A percentile compares a stretch with the other conserved stretches of the same genome.
Conservation (phyloP, 2,329 filamentous ascomycete species). For the Akanthomyces uredinophilus region DNA sequence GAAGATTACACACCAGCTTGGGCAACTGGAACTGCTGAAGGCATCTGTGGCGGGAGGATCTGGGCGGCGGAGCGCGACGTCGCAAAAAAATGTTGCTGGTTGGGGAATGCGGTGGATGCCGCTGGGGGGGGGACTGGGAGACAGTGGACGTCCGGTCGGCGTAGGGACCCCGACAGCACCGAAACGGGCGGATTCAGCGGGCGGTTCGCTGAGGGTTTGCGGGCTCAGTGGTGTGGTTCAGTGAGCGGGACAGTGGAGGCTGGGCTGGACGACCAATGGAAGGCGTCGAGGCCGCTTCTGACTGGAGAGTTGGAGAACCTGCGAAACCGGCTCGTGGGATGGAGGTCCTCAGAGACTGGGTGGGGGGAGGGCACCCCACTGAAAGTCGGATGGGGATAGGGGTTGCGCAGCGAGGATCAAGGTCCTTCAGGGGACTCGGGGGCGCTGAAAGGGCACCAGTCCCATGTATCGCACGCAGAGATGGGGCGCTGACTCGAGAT, state of each 20-base stretch:
- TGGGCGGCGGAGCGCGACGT: neutral
- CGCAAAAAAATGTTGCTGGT: neutral
- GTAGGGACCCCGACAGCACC: constrained; percentile 2
- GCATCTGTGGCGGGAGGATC: constrained; percentile 4
- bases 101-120: neutral
- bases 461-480: neutral
- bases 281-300: neutral
- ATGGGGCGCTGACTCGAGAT: constrained; percentile 1
- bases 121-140: neutral
- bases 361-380: neutral
- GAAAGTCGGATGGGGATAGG: neutral
- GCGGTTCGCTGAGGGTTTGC: neutral
- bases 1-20: constrained; percentile 14
- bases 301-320: neutral
- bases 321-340: constrained; percentile 12
- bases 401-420: no score
- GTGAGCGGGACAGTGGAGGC: neutral
- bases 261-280: neutral
- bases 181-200: neutral
- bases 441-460: no score
- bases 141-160: neutral
- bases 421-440: no score
- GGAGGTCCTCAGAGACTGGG: neutral
- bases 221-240: neutral
- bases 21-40: constrained; percentile 7